Evolutionary conservation across 2,329 filamentous ascomycete species (phyloP), one percentile per base, ranked within the genome.

Genomic region (Aspergillus pseudoglaucus): DNA sequence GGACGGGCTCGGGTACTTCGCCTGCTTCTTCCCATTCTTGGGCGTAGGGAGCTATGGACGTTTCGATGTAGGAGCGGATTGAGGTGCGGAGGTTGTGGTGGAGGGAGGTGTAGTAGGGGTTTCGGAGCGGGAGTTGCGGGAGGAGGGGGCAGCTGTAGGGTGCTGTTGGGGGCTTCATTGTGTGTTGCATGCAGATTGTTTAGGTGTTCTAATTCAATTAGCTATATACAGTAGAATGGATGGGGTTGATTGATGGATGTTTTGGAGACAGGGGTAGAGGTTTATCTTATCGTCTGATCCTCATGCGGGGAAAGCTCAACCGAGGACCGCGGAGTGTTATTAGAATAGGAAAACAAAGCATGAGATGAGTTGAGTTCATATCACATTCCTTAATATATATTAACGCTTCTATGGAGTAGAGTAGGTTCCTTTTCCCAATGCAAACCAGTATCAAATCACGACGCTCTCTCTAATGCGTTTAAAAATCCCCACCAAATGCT

Each of bases 21-120:
- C 76, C 76, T 2, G 76, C 75, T 3, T 72, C 74, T 59, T 87
- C 84, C 83, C 83, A 87, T 35, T 84, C 79, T 27, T 82, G 73
- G 3, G 78, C 77, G 53, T 77, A 71, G 0, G 81, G 82, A 2
- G 78, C 67, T 40, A 86, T 71, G 33, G 82, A 67, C 2, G 74
- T 70, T 49, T 85, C 76, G 42, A 85, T 69, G 51, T 85, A 85
- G 20, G 72, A 59, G 35, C 83, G 77, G 0, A 85, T 67, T 4
- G 69, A 72, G 33, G 77, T 71, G 45, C 81, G 79, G 1, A 86
- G 71, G n/a, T 65, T 68, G 27, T 76, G 75, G 59, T 87, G 84
- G 2, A 77, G 78, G 12, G 76, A 72, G 23, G 75, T 83, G 70
- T 87, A 86, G 66, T 85, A 84, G 0, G 82, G 68, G 38, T 64